Conservation (phyloP, 1,284 basidiomycete genomes). For the Phylloboletellus chloephorus region DNA sequence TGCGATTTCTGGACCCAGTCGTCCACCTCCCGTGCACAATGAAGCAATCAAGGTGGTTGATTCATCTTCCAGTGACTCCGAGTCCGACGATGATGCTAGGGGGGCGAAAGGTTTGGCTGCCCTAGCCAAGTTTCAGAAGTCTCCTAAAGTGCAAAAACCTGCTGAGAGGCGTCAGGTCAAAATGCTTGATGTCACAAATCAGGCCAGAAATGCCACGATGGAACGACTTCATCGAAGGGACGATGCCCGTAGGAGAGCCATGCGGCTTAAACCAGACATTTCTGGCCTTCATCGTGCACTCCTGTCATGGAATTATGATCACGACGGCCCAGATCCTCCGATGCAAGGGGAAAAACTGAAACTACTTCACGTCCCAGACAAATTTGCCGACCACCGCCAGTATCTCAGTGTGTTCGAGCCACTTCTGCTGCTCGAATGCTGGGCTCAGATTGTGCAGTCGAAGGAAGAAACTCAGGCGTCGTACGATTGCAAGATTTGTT, state of each 20-base stretch:
- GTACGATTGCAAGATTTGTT: slow-evolving; percentile 54
- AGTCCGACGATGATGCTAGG: slow-evolving; percentile 51
- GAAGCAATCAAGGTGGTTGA: slow-evolving; percentile 22
- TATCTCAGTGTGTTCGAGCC: slow-evolving; percentile 82
- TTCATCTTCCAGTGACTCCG: slow-evolving; percentile 43
- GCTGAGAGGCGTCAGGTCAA: slow-evolving; percentile 65
- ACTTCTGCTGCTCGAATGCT: slow-evolving; percentile 86
- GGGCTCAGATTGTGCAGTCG: slow-evolving; percentile 82
- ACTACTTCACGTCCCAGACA: slow-evolving; percentile 52
- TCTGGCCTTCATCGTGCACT: slow-evolving; percentile 76
- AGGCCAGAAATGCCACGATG: slow-evolving; percentile 39
- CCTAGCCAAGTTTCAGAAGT: slow-evolving; percentile 59
- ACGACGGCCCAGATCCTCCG: slow-evolving; percentile 59
- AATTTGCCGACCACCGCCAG: slow-evolving; percentile 61
- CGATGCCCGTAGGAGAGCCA: slow-evolving; percentile 56
- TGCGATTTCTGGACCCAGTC: slow-evolving; percentile 16
- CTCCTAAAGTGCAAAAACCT: slow-evolving; percentile 53
- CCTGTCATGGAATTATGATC: slow-evolving; percentile 83
- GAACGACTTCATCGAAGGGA: slow-evolving; percentile 52
- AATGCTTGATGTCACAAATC: slow-evolving; percentile 54
- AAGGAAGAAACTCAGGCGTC: slow-evolving; percentile 58
- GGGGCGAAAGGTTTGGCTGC: slow-evolving; percentile 47
- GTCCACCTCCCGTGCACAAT: slow-evolving; percentile 21
- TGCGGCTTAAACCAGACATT: slow-evolving; percentile 81
- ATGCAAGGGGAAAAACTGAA: slow-evolving; percentile 34